These are phyloP conservation scores for Geranium incanum DNA, from an alignment of 441 rosid species.

Conservation along the genomic window DNA sequence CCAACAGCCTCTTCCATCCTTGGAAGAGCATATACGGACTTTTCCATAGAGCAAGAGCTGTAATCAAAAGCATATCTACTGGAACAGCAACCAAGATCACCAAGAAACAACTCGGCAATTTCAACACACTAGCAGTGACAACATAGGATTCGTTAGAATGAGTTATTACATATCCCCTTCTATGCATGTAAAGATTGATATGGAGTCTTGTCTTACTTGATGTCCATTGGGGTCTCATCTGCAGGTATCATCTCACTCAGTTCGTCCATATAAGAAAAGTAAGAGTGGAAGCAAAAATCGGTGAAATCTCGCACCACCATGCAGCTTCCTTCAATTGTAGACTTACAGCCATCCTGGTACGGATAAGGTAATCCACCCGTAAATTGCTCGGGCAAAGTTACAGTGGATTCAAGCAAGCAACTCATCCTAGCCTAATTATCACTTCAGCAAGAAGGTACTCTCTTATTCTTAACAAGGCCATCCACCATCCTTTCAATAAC, in stretches of 20 bases:
- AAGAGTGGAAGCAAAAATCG: constrained; percentile 86
- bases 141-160: background rate
- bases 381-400: background rate
- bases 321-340: constrained; percentile 62
- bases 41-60: constrained; percentile 65
- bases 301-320: constrained; percentile 56
- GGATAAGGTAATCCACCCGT: background rate
- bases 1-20: constrained; percentile 86
- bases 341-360: constrained; percentile 56
- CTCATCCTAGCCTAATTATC: background rate
- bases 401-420: background rate
- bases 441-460: background rate
- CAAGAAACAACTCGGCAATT: constrained; percentile 55
- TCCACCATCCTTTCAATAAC: background rate
- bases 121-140: constrained; percentile 39
- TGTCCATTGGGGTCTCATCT: constrained; percentile 49
- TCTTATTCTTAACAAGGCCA: background rate
- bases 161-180: background rate
- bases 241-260: constrained; percentile 44
- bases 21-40: constrained; percentile 71
- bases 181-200: background rate
- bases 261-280: constrained; percentile 84
- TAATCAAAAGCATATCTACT: constrained; percentile 50
- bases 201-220: constrained; percentile 34
- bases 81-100: constrained; percentile 54